Conservation (phyloP, 2,329 filamentous ascomycete species). For the Nothophoma quercina region DNA sequence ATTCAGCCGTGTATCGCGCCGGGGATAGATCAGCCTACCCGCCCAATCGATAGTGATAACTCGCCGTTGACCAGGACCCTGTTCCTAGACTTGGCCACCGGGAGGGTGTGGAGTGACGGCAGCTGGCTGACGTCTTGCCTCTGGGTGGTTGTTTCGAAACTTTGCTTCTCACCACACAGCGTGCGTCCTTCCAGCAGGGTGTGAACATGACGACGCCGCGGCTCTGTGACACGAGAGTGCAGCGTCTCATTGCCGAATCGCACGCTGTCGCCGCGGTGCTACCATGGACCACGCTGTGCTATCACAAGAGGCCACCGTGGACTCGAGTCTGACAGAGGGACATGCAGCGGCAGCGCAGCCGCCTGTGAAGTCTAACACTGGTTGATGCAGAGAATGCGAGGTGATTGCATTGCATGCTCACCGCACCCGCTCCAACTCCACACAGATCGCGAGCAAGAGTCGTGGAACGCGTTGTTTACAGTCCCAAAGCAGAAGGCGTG, state of each 20-base stretch:
- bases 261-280: conserved; percentile 35
- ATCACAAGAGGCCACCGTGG: conserved; percentile 25
- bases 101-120: conserved; percentile 25
- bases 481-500: conserved; percentile 20
- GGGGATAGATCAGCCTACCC: conserved; percentile 43
- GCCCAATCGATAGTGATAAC: conserved; percentile 52
- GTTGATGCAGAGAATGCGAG: conserved; percentile 12
- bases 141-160: conserved; percentile 46
- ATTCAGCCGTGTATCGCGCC: conserved; percentile 34
- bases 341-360: conserved; percentile 23
- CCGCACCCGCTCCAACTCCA: conserved; percentile 15
- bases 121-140: conserved; percentile 37
- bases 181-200: conserved; percentile 22
- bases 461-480: conserved; percentile 25
- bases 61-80: conserved; percentile 40
- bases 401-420: conserved; percentile 27
- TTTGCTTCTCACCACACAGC: conserved; percentile 34
- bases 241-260: conserved; percentile 33
- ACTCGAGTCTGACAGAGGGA: conserved; percentile 22
- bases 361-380: conserved; percentile 19
- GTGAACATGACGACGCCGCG: conserved; percentile 35
- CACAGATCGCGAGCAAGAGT: conserved; percentile 12
- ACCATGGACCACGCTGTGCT: conserved; percentile 33
- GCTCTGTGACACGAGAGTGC: conserved; percentile 33
- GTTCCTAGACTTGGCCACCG: conserved; percentile 34